Conservation (phyloP, 2,329 filamentous ascomycete genomes). For the Neofusicoccum cordaticola region DNA sequence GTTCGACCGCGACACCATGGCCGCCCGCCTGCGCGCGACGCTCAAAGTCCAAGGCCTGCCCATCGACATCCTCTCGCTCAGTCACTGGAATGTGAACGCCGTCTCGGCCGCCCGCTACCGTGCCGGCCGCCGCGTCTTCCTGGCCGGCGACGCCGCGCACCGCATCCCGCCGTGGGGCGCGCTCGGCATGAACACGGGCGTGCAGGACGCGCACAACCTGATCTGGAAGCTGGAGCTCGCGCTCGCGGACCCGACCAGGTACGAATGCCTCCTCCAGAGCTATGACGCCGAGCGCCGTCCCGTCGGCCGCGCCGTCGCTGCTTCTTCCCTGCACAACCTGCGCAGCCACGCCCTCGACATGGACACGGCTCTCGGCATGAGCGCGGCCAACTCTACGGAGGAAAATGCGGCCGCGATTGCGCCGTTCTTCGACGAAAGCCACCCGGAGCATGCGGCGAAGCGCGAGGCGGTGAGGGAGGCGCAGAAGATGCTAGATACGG, state of each 20-base stretch:
- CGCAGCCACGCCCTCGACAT: conserved; percentile 28
- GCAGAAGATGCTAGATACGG: conserved; percentile 27
- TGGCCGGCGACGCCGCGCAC: conserved; percentile 40
- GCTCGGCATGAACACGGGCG: conserved; percentile 38
- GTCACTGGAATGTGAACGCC: conserved; percentile 27
- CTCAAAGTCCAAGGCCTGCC: conserved; percentile 26
- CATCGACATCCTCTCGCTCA: conserved; percentile 30
- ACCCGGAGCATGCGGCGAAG: conserved; percentile 22
- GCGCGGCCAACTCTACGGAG: conserved; percentile 11
- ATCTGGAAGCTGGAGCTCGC: conserved; percentile 38
- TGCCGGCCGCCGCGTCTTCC: conserved; percentile 26
- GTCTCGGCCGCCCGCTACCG: conserved; percentile 27
- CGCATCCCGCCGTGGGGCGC: conserved; percentile 36
- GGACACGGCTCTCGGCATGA: conserved; percentile 33
- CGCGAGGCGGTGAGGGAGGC: conserved; percentile 22
- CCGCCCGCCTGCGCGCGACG: conserved; percentile 26
- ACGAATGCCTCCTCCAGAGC: conserved; percentile 25
- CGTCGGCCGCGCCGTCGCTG: conserved; percentile 23
- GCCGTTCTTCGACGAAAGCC: conserved; percentile 25
- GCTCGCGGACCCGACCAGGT: not conserved
- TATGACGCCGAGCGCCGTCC: conserved; percentile 37
- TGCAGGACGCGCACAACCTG: conserved; percentile 39
- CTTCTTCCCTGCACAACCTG: conserved; percentile 30
- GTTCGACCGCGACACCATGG: conserved; percentile 15
- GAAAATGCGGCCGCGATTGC: conserved; percentile 25